Percentiles rank a stretch among this genome's conserved stretches.
Conservation (phyloP, 225 moss, liverwort and hornwort genomes). For the Rhytidiadelphus loreus region DNA sequence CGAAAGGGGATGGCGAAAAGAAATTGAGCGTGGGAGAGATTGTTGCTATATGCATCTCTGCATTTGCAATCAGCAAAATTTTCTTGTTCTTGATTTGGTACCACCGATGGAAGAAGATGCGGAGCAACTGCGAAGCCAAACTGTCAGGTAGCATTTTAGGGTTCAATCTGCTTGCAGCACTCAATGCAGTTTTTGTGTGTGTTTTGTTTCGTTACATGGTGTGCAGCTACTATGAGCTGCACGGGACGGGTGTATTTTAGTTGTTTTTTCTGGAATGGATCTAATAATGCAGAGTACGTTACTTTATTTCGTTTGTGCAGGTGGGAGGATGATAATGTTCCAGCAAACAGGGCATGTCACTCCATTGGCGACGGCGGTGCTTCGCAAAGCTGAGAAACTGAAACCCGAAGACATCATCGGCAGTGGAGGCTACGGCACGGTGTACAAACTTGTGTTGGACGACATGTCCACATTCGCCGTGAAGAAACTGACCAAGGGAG, state of each 20-base stretch:
- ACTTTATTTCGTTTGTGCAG: neutral
- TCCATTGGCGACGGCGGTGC: conserved; percentile 58
- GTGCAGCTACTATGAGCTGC: no score
- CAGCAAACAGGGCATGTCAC: conserved; percentile 56
- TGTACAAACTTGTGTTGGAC: conserved; percentile 72
- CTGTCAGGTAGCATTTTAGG: conserved; percentile 7
- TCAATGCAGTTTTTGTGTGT: neutral
- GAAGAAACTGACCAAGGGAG: conserved; percentile 50
- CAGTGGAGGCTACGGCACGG: conserved; percentile 79
- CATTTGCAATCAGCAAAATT: conserved; percentile 32
- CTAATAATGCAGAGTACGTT: neutral
- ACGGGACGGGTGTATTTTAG: no score
- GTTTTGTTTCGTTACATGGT: neutral
- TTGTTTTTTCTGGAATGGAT: neutral
- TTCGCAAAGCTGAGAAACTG: conserved; percentile 55
- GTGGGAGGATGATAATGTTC: conserved; percentile 75
- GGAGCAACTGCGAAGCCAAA: conserved; percentile 11
- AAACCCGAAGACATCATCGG: conserved; percentile 62
- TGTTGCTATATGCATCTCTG: conserved; percentile 18
- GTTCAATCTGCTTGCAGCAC: neutral
- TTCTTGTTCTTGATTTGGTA: conserved; percentile 21
- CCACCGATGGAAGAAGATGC: neutral
- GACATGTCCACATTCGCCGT: conserved; percentile 77
- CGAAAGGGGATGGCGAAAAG: neutral
- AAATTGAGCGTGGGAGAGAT: conserved; percentile 8